These are phyloP conservation scores for Tarenaya hassleriana DNA, from an alignment of 345 rosid genomes.

Conservation along the genomic window DNA sequence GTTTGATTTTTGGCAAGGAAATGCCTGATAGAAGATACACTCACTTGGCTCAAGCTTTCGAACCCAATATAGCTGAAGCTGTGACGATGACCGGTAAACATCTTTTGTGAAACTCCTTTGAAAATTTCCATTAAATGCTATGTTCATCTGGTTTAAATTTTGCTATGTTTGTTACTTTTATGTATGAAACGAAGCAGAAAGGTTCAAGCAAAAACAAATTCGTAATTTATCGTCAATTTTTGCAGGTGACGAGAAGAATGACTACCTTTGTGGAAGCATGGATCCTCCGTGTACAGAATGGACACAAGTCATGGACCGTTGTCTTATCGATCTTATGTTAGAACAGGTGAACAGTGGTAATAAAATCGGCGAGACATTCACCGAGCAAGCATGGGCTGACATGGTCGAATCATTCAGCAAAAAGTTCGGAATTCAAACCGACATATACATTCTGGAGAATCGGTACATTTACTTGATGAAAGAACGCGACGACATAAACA, in stretches of 20 bases:
- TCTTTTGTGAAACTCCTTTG: constrained; percentile 4
- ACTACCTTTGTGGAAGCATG: constrained; percentile 19
- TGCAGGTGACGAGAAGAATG: constrained; percentile 38
- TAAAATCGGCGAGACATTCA: constrained; percentile 37
- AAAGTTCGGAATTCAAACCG: constrained; percentile 42
- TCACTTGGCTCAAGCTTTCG: constrained; percentile 49
- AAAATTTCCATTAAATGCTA: background rate
- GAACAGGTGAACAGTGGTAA: constrained; percentile 43
- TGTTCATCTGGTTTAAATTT: constrained; percentile 6
- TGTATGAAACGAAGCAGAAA: too few relatives aligned
- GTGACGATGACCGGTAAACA: constrained; percentile 45
- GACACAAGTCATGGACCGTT: constrained; percentile 49
- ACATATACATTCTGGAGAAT: constrained; percentile 44
- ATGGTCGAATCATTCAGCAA: constrained; percentile 49
- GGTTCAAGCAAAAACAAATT: background rate
- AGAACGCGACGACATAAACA: constrained; percentile 47
- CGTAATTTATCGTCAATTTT: constrained; percentile 8
- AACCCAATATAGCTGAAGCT: constrained; percentile 30
- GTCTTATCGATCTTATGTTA: constrained; percentile 52
- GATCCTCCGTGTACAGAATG: constrained; percentile 40
- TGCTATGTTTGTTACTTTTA: background rate
- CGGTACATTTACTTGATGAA: constrained; percentile 55
- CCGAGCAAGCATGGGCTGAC: constrained; percentile 53
- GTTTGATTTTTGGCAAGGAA: constrained; percentile 69
- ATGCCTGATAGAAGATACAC: constrained; percentile 54